Percentiles rank a stretch among this genome's conserved stretches.
These are phyloP conservation scores for Nakaseomyces bracarensis DNA, from an alignment of 1,139 yeast species.

Conservation along the genomic window DNA sequence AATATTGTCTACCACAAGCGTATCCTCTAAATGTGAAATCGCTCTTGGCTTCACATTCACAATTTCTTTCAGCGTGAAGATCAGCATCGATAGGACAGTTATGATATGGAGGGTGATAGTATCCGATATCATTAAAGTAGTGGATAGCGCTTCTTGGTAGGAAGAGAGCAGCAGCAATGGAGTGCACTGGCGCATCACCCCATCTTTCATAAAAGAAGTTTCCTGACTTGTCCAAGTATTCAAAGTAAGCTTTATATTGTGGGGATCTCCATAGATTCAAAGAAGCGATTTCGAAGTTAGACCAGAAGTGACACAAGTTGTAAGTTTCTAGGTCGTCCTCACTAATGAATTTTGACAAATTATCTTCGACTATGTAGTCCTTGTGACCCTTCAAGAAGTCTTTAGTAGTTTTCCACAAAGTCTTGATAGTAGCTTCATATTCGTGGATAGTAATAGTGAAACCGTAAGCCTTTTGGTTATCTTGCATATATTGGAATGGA, in stretches of 20 bases:
- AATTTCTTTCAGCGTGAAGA: constrained; percentile 43
- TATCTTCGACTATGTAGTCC: constrained; percentile 53
- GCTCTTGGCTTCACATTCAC: constrained; percentile 56
- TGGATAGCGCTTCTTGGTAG: constrained; percentile 58
- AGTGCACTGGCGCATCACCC: constrained; percentile 92
- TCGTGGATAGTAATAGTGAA: constrained; percentile 82
- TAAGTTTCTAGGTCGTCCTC: constrained; percentile 58
- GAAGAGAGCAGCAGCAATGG: constrained; percentile 72
- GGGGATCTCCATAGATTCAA: constrained; percentile 68
- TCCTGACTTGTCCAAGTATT: constrained; percentile 65
- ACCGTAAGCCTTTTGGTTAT: constrained; percentile 62
- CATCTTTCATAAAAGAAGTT: constrained; percentile 88
- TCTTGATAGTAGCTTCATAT: constrained; percentile 65
- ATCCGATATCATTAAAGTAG: constrained; percentile 67
- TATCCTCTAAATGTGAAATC: constrained; percentile 62
- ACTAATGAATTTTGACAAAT: constrained; percentile 63
- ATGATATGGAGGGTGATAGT: constrained; percentile 48
- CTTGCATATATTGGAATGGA: constrained; percentile 74
- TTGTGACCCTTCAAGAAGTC: constrained; percentile 58
- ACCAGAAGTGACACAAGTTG: constrained; percentile 83
- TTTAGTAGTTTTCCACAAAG: constrained; percentile 74
- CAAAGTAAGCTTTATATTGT: constrained; percentile 61
- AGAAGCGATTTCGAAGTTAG: constrained; percentile 74
- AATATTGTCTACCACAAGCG: constrained; percentile 52
- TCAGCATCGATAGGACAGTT: constrained; percentile 57